These are phyloP conservation scores for Phytophthora pseudosyringae DNA, from an alignment of 352 stramenopile species.

Conservation along the genomic window DNA sequence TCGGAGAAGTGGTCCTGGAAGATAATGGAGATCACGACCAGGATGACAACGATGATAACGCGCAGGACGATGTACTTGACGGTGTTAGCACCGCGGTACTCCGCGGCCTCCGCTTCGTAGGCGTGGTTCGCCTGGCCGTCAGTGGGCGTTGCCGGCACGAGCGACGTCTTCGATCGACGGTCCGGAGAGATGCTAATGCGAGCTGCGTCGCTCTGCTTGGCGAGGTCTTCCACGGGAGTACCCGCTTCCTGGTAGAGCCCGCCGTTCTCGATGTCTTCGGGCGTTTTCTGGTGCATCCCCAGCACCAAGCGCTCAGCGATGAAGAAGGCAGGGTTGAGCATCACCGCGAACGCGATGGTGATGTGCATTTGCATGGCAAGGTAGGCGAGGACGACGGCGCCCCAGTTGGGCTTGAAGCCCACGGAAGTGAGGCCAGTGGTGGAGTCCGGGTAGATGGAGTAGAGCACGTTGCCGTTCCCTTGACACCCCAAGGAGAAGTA, in stretches of 20 bases:
- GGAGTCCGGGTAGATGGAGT: conserved; percentile 49
- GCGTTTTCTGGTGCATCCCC: conserved; percentile 45
- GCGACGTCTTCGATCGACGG: conserved; percentile 32
- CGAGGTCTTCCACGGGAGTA: conserved; percentile 24
- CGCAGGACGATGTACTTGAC: conserved; percentile 53
- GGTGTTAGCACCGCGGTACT: conserved; percentile 46
- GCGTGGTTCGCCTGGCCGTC: conserved; percentile 30
- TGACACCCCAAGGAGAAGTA: conserved; percentile 57
- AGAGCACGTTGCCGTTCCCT: conserved; percentile 64
- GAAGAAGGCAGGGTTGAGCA: conserved; percentile 48
- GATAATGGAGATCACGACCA: conserved; percentile 47
- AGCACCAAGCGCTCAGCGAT: conserved; percentile 41
- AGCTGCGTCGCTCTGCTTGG: conserved; percentile 28
- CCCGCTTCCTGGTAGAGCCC: conserved; percentile 34
- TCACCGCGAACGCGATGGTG: conserved; percentile 46
- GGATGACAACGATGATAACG: conserved; percentile 47
- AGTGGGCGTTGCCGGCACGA: conserved; percentile 25
- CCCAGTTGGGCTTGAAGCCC: conserved; percentile 42
- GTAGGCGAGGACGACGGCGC: conserved; percentile 33
- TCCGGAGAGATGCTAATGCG: conserved; percentile 44
- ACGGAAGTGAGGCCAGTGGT: conserved; percentile 42
- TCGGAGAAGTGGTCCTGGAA: conserved; percentile 57
- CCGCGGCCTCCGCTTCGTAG: conserved; percentile 30
- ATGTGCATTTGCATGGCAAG: conserved; percentile 38
- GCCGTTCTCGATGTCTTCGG: conserved; percentile 35